Conservation (phyloP, 176 grass and related monocot species). For the Bonia amplexicaulis region DNA sequence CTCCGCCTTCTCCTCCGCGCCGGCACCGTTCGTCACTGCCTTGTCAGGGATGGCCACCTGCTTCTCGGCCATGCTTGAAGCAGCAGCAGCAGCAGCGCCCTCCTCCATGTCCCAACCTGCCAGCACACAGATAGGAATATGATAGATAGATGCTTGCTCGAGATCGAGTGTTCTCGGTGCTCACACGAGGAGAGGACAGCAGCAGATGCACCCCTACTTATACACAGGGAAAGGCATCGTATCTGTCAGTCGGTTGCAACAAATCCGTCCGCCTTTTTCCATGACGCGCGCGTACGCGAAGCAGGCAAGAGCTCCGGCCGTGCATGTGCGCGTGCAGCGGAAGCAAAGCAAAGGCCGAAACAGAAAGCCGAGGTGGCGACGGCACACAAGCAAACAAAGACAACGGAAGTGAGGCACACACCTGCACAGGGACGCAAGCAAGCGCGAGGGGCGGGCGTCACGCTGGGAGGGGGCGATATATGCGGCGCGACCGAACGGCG, state of each 20-base stretch:
- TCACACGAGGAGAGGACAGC: background rate
- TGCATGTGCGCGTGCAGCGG: background rate
- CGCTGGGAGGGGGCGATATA: background rate
- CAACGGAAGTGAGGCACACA: background rate
- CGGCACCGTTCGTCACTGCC: background rate
- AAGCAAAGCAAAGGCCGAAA: background rate
- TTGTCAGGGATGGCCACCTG: background rate
- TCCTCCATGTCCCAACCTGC: slow-evolving; percentile 6
- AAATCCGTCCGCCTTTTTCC: background rate
- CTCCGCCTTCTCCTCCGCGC: background rate
- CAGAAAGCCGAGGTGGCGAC: slow-evolving; percentile 4
- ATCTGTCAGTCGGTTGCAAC: background rate
- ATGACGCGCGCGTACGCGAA: background rate
- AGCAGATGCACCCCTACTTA: slow-evolving; percentile 24
- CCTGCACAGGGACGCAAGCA: background rate
- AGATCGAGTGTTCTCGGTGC: background rate
- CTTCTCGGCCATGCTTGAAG: background rate
- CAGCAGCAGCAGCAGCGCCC: background rate
- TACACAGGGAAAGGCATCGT: background rate
- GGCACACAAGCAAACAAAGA: background rate
- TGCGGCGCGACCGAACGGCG: background rate
- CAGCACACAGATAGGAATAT: background rate
- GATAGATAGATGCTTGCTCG: background rate
- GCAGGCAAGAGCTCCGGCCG: background rate
- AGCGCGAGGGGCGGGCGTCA: background rate